Percentiles rank a stretch among this genome's conserved stretches.
Conservation (phyloP, 2,329 filamentous ascomycete species). For the Alternaria panax region DNA sequence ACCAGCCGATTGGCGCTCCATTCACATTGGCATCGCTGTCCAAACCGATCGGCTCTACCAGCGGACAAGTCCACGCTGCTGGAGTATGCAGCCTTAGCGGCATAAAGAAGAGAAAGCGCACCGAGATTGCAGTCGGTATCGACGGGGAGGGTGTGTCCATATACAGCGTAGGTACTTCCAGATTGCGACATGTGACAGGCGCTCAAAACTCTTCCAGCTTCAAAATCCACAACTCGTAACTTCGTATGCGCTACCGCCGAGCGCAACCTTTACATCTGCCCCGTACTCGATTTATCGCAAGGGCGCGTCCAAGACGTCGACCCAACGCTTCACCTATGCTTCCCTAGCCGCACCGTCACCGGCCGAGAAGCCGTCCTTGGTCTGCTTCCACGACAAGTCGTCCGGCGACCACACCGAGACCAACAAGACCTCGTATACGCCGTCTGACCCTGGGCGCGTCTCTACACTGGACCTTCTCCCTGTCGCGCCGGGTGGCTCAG, state of each 20-base stretch:
- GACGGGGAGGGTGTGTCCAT: constrained; percentile 69
- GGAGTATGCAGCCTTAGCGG: constrained; percentile 63
- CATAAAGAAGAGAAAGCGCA: constrained; percentile 67
- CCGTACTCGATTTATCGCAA: constrained; percentile 66
- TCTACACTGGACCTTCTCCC: constrained; percentile 45
- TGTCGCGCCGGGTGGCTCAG: constrained; percentile 24
- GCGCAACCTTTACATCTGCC: constrained; percentile 63
- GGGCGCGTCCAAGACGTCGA: constrained; percentile 50
- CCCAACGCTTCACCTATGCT: constrained; percentile 65
- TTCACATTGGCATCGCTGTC: constrained; percentile 55
- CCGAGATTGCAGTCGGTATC: constrained; percentile 66
- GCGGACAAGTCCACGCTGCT: constrained; percentile 52
- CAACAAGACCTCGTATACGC: constrained; percentile 41
- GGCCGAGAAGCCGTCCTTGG: constrained; percentile 58
- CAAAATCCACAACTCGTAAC: constrained; percentile 67
- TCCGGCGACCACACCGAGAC: constrained; percentile 46
- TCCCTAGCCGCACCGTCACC: constrained; percentile 57
- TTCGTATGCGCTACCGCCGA: constrained; percentile 68
- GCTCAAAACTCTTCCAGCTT: constrained; percentile 53
- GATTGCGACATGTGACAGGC: constrained; percentile 4
- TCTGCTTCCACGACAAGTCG: constrained; percentile 62
- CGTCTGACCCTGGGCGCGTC: constrained; percentile 34
- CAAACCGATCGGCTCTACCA: constrained; percentile 50
- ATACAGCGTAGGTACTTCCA: constrained; percentile 61
- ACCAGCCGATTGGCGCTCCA: constrained; percentile 47